phyloP scores from a whole-genome alignment of 31 red algal species.

The Asparagopsis taxiformis region DNA sequence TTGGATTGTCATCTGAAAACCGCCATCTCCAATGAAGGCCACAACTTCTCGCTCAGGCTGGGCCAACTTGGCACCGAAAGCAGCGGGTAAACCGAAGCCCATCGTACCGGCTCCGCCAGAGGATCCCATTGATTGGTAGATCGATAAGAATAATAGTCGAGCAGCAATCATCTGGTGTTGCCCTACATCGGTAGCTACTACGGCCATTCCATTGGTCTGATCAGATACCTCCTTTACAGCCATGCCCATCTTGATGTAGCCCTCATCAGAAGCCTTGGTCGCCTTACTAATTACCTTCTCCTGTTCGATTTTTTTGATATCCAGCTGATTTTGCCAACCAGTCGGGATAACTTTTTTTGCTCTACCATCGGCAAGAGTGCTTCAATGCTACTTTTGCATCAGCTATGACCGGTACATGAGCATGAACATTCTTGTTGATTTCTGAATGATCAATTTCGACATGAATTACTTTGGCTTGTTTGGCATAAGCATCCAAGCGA shows the following conservation, averaged over 20 bases:
- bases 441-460: conserved; percentile 28
- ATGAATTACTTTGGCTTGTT: conserved; percentile 32
- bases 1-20: conserved; percentile 23
- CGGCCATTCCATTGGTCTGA: conserved; percentile 3
- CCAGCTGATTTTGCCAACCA: background rate
- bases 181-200: conserved; percentile 22
- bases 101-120: conserved; percentile 20
- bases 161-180: conserved; percentile 41
- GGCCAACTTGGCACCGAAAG: conserved; percentile 8
- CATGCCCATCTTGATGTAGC: background rate
- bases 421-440: background rate
- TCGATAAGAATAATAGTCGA: no score
- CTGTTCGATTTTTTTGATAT: background rate
- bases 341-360: background rate
- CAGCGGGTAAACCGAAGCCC: conserved; percentile 25
- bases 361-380: background rate
- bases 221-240: conserved; percentile 11
- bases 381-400: conserved; percentile 17
- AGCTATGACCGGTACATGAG: conserved; percentile 9
- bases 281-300: background rate
- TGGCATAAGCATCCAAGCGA: background rate
- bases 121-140: background rate
- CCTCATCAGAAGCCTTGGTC: conserved; percentile 6
- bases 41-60: background rate
- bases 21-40: conserved; percentile 14